Conservation (phyloP, 768 basidiomycete species). For the Kwoniella europaea region DNA sequence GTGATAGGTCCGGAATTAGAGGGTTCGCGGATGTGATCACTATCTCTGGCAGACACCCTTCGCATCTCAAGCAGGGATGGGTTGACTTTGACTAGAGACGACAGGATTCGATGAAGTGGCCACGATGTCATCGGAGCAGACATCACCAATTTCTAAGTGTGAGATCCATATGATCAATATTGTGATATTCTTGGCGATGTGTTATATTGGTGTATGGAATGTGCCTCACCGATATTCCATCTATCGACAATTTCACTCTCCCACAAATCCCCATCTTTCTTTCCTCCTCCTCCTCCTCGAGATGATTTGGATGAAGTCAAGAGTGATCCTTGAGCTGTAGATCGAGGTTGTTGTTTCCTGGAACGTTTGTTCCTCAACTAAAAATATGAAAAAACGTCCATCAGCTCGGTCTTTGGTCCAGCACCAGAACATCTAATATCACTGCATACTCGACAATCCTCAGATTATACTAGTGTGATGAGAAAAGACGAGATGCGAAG, state of each 20-base stretch:
- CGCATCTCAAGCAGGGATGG: not conserved
- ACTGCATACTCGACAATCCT: no score
- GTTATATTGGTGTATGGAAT: not conserved
- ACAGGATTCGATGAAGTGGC: not conserved
- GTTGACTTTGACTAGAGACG: not conserved
- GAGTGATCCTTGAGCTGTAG: not conserved
- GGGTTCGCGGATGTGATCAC: no score
- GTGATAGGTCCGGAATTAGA: no score
- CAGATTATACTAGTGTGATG: not conserved
- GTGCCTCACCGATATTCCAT: conserved; percentile 37
- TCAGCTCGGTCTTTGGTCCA: not conserved
- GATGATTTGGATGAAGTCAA: not conserved
- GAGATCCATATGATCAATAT: no score
- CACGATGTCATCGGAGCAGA: conserved; percentile 12
- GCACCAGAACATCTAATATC: not conserved
- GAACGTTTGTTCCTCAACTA: not conserved
- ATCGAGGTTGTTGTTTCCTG: conserved; percentile 1
- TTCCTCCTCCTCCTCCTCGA: not conserved
- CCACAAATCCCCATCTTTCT: conserved; percentile 31
- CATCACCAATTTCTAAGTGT: conserved; percentile 36
- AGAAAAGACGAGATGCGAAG: not conserved
- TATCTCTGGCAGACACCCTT: no score
- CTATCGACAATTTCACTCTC: conserved; percentile 39
- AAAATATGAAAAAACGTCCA: no score
- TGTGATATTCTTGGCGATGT: no score